Percentiles rank a stretch among this genome's conserved stretches.
Conservation (phyloP, 148 eudicot genomes). For the Diospyros kaki region DNA sequence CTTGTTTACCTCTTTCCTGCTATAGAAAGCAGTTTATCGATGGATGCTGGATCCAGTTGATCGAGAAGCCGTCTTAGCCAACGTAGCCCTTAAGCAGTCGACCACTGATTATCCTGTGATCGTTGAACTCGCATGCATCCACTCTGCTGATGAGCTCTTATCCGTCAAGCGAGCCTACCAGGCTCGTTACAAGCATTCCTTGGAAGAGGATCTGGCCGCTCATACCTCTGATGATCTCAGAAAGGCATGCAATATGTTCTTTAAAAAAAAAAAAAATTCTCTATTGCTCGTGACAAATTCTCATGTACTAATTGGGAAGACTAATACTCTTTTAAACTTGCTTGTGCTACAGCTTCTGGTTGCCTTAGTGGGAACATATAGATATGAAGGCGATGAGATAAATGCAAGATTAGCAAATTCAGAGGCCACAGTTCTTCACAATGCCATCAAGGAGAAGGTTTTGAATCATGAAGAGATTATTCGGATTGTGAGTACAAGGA, state of each 20-base stretch:
- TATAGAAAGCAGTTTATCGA: constrained; percentile 64
- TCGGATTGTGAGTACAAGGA: constrained; percentile 64
- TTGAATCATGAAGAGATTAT: constrained; percentile 59
- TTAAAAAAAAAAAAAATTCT: no score
- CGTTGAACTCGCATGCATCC: constrained; percentile 51
- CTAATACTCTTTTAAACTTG: neutral
- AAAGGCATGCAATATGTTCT: no score
- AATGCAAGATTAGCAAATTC: constrained; percentile 47
- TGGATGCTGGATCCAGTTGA: constrained; percentile 81
- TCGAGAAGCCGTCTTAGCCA: constrained; percentile 66
- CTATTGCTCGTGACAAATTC: no score
- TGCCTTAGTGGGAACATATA: constrained; percentile 56
- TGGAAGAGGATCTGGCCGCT: no score
- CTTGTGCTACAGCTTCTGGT: constrained; percentile 55
- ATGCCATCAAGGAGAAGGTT: constrained; percentile 40
- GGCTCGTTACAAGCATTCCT: no score
- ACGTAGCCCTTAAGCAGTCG: constrained; percentile 51
- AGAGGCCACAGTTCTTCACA: constrained; percentile 56
- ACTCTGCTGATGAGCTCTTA: constrained; percentile 26
- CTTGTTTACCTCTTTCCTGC: no score
- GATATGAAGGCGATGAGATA: constrained; percentile 55
- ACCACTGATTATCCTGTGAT: constrained; percentile 40
- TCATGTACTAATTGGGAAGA: no score
- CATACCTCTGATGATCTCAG: no score
- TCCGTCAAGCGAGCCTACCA: no score